Base-by-base conservation (phyloP, 164 flowering plant genomes). In the Pachysandra terminalis region DNA sequence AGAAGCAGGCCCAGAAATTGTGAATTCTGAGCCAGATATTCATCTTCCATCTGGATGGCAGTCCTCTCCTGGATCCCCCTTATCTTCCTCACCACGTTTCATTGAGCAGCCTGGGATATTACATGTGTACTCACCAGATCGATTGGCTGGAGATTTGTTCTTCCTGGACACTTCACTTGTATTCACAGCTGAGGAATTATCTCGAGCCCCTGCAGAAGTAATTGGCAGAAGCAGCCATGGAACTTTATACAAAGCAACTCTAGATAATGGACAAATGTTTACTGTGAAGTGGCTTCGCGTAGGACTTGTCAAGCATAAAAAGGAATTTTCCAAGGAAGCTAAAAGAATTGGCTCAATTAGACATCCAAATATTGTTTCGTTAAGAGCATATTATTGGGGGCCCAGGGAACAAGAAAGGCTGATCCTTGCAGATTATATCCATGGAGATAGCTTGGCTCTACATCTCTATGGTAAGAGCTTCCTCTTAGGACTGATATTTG, bases 211-310 rank as follows among this genome's bases (percentile, higher is more conserved):
- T 22, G 99, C 99, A 9, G 98, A 96, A 81, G 93, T 91, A 79
- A 90, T 96, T 71, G 99, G 99, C 57, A 91, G 98, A 84, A 91
- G 99, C 78, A 88, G 96, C 75, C 98, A 93, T 81, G 98, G 98
- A 19, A 96, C 99, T 53, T 73, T 90, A 49, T 96, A 96, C 74
- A 96, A 93, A 76, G 97, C 97, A 64, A 90, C 93, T 40, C 80
- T 93, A 56, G 85, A 81, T 66, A 81, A 75, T 79, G 99, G 98
- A 19, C 93, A 87, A 73, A 78, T 91, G 84, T 71, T 93, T 74
- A 84, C 96, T 37, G 99, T 96, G 76, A 96, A 96, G 79, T 96
- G 98, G 99, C 65, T 96, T 77, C 83, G 97, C 28, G 95, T 85
- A 16, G 99, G 98, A 61, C 81, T 96, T 61, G 98, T 90, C 13